Base-by-base conservation (phyloP, 2,329 filamentous ascomycete species). In the Cladosporium sp. region DNA sequence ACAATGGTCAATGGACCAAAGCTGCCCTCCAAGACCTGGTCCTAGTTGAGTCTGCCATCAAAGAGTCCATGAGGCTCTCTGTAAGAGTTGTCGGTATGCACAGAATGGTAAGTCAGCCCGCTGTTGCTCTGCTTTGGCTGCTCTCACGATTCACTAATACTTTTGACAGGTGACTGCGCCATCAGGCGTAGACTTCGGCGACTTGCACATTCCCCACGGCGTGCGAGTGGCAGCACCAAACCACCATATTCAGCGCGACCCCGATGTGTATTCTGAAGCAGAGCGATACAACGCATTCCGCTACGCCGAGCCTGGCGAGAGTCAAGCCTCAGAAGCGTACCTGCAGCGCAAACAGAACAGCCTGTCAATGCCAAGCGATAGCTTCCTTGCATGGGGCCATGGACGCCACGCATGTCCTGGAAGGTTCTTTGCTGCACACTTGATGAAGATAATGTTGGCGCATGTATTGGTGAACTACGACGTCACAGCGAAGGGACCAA, bases 391-490 rank as follows among this genome's bases (percentile, higher is more conserved):
- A 3, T 70, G 68, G 42, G 65, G 65, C 1, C 60, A 64, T 55
- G 66, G 66, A 1, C 50, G 63, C 12, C 65, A 68, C 56, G 63
- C 63, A 6, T 68, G 67, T 58, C 76, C 75, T 0, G 77, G 77
- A 0, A 71, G 76, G 0, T 79, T 79, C 72, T 78, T 79, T 61
- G 77, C 77, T 9, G 69, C 69, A 22, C 73, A 77, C 61, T 75
- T 79, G 69, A 76, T 79, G 67, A 79, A 80, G 66, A 66, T 78
- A 62, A 73, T 79, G 17, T 62, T 80, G 14, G 73, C 74, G 1
- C 66, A 75, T 47, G 66, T 75, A 3, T 62, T 79, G 43, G 74
- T 78, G 0, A 74, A 70, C 28, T 78, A 78, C 61, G 76, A 79
- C 22, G 59, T 67, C 20, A 60, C 60, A 55, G 47, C 64, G 17